phyloP scores from a whole-genome alignment of 352 stramenopile species.

The Halophytophthora batemanensis region DNA sequence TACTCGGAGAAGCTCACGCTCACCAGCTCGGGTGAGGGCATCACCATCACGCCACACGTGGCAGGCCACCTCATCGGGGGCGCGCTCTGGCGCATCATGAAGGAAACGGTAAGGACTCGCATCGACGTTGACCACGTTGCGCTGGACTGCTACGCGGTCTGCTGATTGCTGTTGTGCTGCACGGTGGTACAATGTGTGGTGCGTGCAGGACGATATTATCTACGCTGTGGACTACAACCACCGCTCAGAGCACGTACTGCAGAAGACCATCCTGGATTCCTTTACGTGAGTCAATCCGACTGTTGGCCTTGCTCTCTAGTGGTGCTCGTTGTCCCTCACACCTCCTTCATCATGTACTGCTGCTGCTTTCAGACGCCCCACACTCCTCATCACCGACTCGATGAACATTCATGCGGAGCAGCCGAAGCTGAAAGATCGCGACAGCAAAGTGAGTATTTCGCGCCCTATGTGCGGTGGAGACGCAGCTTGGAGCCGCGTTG shows the following conservation, averaged over 20 bases:
- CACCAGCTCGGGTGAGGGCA: slow-evolving; percentile 77
- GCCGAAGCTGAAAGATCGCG: slow-evolving; percentile 84
- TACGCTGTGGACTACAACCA: slow-evolving; percentile 93
- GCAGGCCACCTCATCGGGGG: slow-evolving; percentile 94
- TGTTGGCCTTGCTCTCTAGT: not conserved
- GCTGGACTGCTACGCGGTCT: not conserved
- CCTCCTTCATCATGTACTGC: slow-evolving; percentile 8
- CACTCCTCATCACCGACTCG: slow-evolving; percentile 86
- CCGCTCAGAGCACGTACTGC: slow-evolving; percentile 92
- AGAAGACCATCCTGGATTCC: slow-evolving; percentile 92
- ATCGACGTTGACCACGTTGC: not conserved
- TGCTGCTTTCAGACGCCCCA: slow-evolving; percentile 54
- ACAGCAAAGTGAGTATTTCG: slow-evolving; percentile 60
- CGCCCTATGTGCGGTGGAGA: slow-evolving; percentile 3
- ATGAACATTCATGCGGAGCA: slow-evolving; percentile 86
- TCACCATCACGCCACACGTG: slow-evolving; percentile 93
- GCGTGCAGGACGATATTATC: slow-evolving; percentile 88
- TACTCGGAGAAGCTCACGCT: slow-evolving; percentile 93
- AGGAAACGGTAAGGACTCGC: slow-evolving; percentile 80
- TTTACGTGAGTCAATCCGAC: slow-evolving; percentile 64
- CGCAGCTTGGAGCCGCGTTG: not conserved
- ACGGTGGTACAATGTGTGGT: not conserved
- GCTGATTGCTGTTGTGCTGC: not conserved
- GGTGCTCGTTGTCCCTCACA: slow-evolving; percentile 2
- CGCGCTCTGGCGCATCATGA: slow-evolving; percentile 92